These are phyloP conservation scores for Penicillium atrosanguineum DNA, from an alignment of 495 filamentous ascomycete species.

Conservation along the genomic window DNA sequence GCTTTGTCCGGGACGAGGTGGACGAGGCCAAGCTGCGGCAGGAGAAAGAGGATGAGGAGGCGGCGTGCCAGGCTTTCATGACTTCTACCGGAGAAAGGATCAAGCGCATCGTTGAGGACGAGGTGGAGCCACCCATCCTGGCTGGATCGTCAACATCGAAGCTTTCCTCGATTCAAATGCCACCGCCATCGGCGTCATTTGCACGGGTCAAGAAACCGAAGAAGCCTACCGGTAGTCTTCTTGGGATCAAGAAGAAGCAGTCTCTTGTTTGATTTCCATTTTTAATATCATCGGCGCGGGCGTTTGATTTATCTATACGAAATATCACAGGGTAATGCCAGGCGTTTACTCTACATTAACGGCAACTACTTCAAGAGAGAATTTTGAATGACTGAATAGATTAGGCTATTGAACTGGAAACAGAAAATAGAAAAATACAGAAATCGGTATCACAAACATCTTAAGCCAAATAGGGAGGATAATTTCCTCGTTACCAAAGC, in stretches of 20 bases:
- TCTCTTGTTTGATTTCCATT: conserved; percentile 37
- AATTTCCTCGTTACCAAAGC: conserved; percentile 19
- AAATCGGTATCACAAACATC: conserved; percentile 29
- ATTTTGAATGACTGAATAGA: conserved; percentile 10
- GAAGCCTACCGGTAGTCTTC: conserved; percentile 64
- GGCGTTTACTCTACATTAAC: background rate
- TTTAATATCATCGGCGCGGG: conserved; percentile 13
- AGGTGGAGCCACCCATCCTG: conserved; percentile 32
- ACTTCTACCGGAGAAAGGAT: conserved; percentile 56
- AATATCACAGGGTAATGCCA: background rate
- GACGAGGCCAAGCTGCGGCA: conserved; percentile 61
- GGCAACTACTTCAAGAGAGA: background rate
- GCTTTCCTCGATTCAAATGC: conserved; percentile 23
- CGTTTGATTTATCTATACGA: conserved; percentile 2
- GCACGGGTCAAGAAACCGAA: conserved; percentile 80
- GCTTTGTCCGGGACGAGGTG: conserved; percentile 35
- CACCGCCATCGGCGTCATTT: conserved; percentile 65
- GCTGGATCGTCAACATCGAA: conserved; percentile 26
- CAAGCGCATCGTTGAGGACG: conserved; percentile 48
- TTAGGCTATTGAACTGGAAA: conserved; percentile 9
- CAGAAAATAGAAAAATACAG: conserved; percentile 21
- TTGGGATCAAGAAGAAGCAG: conserved; percentile 93
- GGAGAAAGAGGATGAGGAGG: conserved; percentile 85
- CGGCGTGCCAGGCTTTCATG: conserved; percentile 75
- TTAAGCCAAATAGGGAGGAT: conserved; percentile 8